Percentiles rank a stretch among this genome's conserved stretches.
Conservation (phyloP, 2,329 filamentous ascomycete genomes). For the Xylaria sp. region DNA sequence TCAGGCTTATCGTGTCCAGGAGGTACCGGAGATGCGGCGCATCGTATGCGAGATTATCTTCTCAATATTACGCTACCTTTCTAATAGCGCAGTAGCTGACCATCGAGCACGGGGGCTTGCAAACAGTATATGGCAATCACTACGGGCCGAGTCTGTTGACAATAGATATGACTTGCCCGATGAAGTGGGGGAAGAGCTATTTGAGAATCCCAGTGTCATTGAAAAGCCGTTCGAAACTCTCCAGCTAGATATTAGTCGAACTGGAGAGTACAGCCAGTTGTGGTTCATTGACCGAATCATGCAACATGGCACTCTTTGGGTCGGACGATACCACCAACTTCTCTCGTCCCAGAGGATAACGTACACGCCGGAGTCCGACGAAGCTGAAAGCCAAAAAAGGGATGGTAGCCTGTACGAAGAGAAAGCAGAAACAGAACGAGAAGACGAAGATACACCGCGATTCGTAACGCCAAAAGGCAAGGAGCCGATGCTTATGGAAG, state of each 20-base stretch:
- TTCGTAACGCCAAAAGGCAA: too few relatives aligned
- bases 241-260: background rate
- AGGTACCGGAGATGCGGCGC: background rate
- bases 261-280: background rate
- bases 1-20: background rate
- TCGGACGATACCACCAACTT: background rate
- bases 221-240: background rate
- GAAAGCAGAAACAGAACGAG: too few relatives aligned
- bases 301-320: slow-evolving; percentile 3
- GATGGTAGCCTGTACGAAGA: too few relatives aligned
- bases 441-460: too few relatives aligned
- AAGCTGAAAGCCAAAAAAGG: too few relatives aligned
- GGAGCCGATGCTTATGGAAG: too few relatives aligned
- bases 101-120: background rate
- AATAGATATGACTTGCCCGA: slow-evolving; percentile 5
- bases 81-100: background rate
- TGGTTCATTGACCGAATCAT: slow-evolving; percentile 14
- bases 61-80: background rate
- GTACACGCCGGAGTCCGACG: too few relatives aligned
- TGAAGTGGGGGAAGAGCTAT: background rate
- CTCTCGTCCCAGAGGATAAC: background rate
- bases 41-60: slow-evolving; percentile 6
- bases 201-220: background rate
- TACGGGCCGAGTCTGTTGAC: background rate
- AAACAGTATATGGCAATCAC: slow-evolving; percentile 11